Conservation (phyloP, 116 monocot genomes). For the Dioscorea cayenensis region DNA sequence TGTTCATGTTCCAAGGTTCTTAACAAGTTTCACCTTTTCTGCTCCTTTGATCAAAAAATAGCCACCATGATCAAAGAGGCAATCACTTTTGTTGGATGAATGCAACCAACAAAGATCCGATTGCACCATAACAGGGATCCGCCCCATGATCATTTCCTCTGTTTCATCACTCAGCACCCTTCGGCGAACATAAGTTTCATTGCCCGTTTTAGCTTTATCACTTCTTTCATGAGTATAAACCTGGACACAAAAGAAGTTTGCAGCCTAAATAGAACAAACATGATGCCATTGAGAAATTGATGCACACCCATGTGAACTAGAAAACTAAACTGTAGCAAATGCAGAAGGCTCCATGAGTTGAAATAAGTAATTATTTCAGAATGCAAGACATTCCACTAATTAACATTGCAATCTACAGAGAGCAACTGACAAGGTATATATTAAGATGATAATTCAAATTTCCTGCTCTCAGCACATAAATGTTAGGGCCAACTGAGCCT, state of each 20-base stretch:
- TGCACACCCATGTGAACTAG: no score
- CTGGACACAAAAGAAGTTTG: conserved; percentile 15
- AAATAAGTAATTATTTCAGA: no score
- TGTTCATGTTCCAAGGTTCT: conserved; percentile 27
- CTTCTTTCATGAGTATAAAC: conserved; percentile 56
- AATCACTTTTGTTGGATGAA: conserved; percentile 60
- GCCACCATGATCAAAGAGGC: conserved; percentile 81
- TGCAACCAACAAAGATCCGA: conserved; percentile 82
- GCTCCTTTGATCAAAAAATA: conserved; percentile 94
- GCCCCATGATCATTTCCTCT: conserved; percentile 54
- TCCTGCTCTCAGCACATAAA: no score
- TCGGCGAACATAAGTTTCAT: conserved; percentile 31
- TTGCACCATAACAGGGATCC: conserved; percentile 82
- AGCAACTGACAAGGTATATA: no score
- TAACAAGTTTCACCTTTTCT: conserved; percentile 62
- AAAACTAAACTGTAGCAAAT: no score
- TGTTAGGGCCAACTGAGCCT: no score
- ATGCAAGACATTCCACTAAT: no score
- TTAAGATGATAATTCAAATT: no score
- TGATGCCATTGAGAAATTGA: not conserved
- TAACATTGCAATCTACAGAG: no score
- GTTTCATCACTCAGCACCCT: conserved; percentile 47
- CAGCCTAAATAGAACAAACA: not conserved
- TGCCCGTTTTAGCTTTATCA: conserved; percentile 72
- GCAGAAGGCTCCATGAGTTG: no score